Percentiles rank a stretch among this genome's conserved stretches.
These are phyloP conservation scores for Tuber magnatum DNA, from an alignment of 495 filamentous ascomycete species.

Conservation along the genomic window DNA sequence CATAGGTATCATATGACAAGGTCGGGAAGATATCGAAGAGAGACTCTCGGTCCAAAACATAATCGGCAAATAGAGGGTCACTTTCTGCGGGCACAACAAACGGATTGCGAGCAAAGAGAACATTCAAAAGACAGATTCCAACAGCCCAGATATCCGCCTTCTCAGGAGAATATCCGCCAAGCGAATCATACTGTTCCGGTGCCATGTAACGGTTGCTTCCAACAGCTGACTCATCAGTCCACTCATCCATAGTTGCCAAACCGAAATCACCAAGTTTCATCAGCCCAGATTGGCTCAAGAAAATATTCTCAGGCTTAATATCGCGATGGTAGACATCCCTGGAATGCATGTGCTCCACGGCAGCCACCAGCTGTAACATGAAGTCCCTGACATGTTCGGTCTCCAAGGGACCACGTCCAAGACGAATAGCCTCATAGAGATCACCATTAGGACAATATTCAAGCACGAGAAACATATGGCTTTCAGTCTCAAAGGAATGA, in stretches of 20 bases:
- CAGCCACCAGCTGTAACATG: conserved; percentile 88
- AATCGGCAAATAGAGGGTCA: conserved; percentile 86
- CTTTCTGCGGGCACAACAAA: conserved; percentile 79
- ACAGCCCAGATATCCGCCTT: conserved; percentile 95
- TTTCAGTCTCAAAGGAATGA: conserved; percentile 82
- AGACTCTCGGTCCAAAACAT: conserved; percentile 81
- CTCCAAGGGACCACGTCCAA: conserved; percentile 76
- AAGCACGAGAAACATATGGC: conserved; percentile 83
- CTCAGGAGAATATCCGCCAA: conserved; percentile 83
- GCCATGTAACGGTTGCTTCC: conserved; percentile 99
- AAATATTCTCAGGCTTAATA: conserved; percentile 99
- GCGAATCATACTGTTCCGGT: conserved; percentile 89
- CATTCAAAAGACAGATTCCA: conserved; percentile 90
- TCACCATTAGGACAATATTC: conserved; percentile 96
- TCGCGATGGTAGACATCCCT: conserved; percentile 93
- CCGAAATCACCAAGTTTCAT: conserved; percentile 98
- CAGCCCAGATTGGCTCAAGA: conserved; percentile 71
- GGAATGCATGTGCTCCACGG: conserved; percentile 81
- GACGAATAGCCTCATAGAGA: conserved; percentile 92
- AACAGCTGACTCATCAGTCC: conserved; percentile 84
- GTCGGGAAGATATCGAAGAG: conserved; percentile 97
- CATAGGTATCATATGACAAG: conserved; percentile 95
- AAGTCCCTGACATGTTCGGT: conserved; percentile 94
- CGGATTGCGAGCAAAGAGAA: conserved; percentile 90
- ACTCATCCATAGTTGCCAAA: conserved; percentile 73